phyloP scores from a whole-genome alignment of 352 stramenopile genomes.

The Globisporangium lucens region DNA sequence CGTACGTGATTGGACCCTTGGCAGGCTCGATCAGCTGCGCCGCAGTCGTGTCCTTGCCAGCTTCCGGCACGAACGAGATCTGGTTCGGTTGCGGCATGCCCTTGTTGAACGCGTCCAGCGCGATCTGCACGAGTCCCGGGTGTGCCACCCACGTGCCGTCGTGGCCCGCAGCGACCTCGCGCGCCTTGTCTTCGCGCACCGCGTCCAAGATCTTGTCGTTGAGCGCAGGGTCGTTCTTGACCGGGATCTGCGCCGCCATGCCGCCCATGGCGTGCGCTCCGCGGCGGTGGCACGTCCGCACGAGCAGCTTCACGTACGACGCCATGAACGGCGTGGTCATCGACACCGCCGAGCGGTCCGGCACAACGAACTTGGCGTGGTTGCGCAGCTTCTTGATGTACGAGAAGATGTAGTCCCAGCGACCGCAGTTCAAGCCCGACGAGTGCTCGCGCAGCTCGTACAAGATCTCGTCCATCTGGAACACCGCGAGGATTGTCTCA shows the following conservation, averaged over 20 bases:
- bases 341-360: conserved; percentile 89
- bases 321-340: conserved; percentile 96
- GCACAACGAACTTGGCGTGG: conserved; percentile 90
- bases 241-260: conserved; percentile 96
- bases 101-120: conserved; percentile 92
- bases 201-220: conserved; percentile 90
- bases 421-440: conserved; percentile 95
- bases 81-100: conserved; percentile 93
- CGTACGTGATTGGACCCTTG: conserved; percentile 75
- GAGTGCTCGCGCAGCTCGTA: conserved; percentile 96
- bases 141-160: conserved; percentile 97
- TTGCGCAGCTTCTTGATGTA: conserved; percentile 97
- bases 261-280: conserved; percentile 95
- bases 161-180: conserved; percentile 90
- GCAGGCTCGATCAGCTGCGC: conserved; percentile 62
- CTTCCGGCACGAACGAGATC: conserved; percentile 67
- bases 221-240: conserved; percentile 89
- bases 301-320: conserved; percentile 93
- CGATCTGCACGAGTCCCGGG: conserved; percentile 91
- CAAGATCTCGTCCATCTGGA: conserved; percentile 97
- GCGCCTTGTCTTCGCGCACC: conserved; percentile 89
- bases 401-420: conserved; percentile 98
- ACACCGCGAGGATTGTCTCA: conserved; percentile 96
- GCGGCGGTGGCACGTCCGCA: conserved; percentile 94
- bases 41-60: conserved; percentile 52